Conservation (phyloP, 2,329 filamentous ascomycete species). For the Aspergillus transmontanensis region DNA sequence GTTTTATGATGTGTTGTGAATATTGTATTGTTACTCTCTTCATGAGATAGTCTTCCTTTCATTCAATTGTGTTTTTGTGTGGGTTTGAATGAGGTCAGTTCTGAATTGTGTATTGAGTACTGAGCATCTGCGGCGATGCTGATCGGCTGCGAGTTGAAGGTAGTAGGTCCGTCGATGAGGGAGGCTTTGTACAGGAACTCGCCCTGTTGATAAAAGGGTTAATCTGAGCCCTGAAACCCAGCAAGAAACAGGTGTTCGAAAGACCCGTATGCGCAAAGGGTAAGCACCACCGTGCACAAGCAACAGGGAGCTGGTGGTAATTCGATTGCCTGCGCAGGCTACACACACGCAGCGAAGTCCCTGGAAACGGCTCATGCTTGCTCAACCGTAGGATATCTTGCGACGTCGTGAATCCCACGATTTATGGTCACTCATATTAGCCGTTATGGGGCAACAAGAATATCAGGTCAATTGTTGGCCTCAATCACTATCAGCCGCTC, state of each 20-base stretch:
- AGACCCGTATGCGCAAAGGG: neutral
- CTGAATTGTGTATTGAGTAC: neutral
- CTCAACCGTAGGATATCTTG: neutral
- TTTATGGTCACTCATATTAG: neutral
- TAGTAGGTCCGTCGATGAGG: neutral
- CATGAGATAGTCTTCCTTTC: neutral
- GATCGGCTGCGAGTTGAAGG: neutral
- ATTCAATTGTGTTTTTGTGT: neutral
- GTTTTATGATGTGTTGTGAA: neutral
- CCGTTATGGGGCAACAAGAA: too few relatives aligned
- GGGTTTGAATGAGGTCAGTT: neutral
- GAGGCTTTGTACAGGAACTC: neutral
- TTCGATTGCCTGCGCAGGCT: neutral
- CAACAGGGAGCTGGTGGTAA: neutral
- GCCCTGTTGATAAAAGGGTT: neutral
- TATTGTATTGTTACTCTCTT: neutral
- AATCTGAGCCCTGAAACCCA: neutral
- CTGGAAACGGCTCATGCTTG: neutral
- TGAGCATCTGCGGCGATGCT: neutral
- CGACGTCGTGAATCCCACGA: neutral
- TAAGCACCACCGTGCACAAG: neutral
- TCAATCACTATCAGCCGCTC: constrained; percentile 16
- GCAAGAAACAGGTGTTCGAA: neutral
- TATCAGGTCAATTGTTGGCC: neutral
- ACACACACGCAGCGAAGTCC: neutral